Conservation (phyloP, 768 basidiomycete species). For the Naganishia randhawae region DNA sequence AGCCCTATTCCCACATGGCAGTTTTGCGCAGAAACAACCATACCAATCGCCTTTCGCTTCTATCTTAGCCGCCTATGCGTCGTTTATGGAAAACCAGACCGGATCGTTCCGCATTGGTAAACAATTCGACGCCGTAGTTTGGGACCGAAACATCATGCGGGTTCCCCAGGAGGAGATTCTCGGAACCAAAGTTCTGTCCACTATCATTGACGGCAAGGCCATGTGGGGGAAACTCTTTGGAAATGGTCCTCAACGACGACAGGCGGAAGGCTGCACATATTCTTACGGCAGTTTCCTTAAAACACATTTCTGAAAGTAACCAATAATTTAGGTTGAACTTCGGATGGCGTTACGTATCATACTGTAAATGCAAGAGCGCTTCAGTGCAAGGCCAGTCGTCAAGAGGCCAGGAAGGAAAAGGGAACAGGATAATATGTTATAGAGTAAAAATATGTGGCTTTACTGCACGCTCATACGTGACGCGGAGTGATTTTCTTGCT, state of each 20-base stretch:
- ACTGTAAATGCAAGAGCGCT: too few species aligned
- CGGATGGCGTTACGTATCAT: too few species aligned
- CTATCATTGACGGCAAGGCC: slow-evolving; percentile 69
- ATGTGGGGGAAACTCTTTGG: slow-evolving; percentile 49
- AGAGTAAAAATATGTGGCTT: too few species aligned
- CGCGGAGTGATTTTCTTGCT: too few species aligned
- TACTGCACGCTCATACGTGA: too few species aligned
- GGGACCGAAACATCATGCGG: slow-evolving; percentile 75
- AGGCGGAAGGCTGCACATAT: not conserved
- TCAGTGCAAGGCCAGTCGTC: too few species aligned
- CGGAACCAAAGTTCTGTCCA: slow-evolving; percentile 63
- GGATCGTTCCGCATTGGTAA: slow-evolving; percentile 75
- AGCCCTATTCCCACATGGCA: slow-evolving; percentile 13
- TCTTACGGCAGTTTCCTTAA: not conserved
- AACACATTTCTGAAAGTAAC: not conserved
- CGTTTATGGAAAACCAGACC: slow-evolving; percentile 66
- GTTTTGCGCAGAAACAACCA: too few species aligned
- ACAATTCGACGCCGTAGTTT: slow-evolving; percentile 80
- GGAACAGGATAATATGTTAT: too few species aligned
- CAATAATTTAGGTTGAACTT: too few species aligned
- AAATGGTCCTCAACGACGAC: not conserved
- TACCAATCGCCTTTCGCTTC: not conserved
- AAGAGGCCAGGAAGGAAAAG: too few species aligned
- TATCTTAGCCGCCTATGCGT: slow-evolving; percentile 68
- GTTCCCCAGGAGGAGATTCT: slow-evolving; percentile 63